Evolutionary conservation across 768 basidiomycete species (phyloP).

Genomic region (Grammothele lineata): DNA sequence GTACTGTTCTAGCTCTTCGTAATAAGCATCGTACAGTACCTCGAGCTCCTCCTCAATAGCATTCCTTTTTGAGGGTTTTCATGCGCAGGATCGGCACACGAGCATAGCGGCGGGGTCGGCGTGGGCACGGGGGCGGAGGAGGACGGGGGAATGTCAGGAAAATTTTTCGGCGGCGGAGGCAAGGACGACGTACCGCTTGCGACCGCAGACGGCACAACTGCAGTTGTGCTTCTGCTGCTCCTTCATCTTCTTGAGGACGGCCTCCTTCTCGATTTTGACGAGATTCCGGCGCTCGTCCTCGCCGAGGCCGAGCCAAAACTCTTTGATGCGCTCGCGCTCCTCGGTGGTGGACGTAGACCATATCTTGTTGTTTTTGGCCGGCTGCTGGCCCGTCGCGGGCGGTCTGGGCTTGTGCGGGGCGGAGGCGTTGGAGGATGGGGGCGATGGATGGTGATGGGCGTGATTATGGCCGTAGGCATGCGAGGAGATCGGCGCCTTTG

Average conservation of each 20-base stretch:
- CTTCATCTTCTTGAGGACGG: conserved; percentile 98
- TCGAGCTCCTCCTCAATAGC: conserved; percentile 99
- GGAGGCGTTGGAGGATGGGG: conserved; percentile 38
- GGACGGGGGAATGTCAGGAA: conserved; percentile 20
- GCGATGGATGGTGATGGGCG: conserved; percentile 53
- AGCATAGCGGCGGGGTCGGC: conserved; percentile 8
- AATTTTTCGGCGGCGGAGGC: conserved; percentile 22
- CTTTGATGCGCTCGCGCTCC: conserved; percentile 95
- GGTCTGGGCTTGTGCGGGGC: conserved; percentile 34
- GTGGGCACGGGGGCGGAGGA: conserved; percentile 16
- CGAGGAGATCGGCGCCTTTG: conserved; percentile 53
- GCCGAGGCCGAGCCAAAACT: conserved; percentile 93
- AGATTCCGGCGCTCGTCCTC: conserved; percentile 89
- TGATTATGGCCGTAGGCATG: conserved; percentile 48
- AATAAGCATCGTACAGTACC: conserved; percentile 99
- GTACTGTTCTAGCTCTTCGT: conserved; percentile 99
- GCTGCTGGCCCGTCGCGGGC: conserved; percentile 27
- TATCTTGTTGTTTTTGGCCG: conserved; percentile 69
- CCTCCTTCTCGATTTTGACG: conserved; percentile 98
- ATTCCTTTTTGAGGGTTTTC: conserved; percentile 49
- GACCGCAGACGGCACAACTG: conserved; percentile 91
- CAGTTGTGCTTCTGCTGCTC: conserved; percentile 98
- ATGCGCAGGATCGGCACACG: conserved; percentile 14
- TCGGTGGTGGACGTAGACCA: conserved; percentile 92
- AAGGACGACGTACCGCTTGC: conserved; percentile 78